A percentile compares a stretch with the other conserved stretches of the same genome.
Conservation (phyloP, 371 early-diverging fungal species). For the Zopfochytrium polystomum region DNA sequence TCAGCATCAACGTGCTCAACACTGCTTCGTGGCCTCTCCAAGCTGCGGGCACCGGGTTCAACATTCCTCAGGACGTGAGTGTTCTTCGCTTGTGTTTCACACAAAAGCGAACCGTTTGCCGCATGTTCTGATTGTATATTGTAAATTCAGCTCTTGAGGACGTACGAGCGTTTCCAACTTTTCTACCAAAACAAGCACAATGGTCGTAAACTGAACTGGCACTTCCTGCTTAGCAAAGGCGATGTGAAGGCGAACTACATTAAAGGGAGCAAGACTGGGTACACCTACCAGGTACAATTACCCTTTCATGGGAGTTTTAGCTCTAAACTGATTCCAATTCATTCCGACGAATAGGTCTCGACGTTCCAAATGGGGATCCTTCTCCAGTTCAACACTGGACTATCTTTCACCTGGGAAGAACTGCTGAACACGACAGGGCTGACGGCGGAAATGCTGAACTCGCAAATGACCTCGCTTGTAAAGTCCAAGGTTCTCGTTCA, state of each 20-base stretch:
- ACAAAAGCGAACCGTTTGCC: conserved; percentile 23
- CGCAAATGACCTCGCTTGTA: conserved; percentile 70
- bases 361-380: conserved; percentile 73
- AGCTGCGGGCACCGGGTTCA: conserved; percentile 58
- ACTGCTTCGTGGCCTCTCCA: conserved; percentile 88
- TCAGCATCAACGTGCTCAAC: conserved; percentile 75
- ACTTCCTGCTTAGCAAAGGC: conserved; percentile 81
- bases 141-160: conserved; percentile 69
- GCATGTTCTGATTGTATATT: conserved; percentile 68
- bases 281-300: conserved; percentile 36
- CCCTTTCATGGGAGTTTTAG: conserved; percentile 41
- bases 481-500: conserved; percentile 76
- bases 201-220: conserved; percentile 82
- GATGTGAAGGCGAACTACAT: conserved; percentile 65
- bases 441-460: conserved; percentile 60
- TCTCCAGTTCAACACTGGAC: conserved; percentile 64
- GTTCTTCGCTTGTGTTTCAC: no score
- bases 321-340: conserved; percentile 62
- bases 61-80: conserved; percentile 23
- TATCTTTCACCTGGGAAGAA: conserved; percentile 52
- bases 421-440: conserved; percentile 69
- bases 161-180: conserved; percentile 64
- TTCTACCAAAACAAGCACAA: conserved; percentile 74
- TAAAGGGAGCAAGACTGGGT: conserved; percentile 64
- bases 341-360: conserved; percentile 68